Evolutionary conservation across 345 rosid genomes (phyloP).

Genomic region (Brassica incana): DNA sequence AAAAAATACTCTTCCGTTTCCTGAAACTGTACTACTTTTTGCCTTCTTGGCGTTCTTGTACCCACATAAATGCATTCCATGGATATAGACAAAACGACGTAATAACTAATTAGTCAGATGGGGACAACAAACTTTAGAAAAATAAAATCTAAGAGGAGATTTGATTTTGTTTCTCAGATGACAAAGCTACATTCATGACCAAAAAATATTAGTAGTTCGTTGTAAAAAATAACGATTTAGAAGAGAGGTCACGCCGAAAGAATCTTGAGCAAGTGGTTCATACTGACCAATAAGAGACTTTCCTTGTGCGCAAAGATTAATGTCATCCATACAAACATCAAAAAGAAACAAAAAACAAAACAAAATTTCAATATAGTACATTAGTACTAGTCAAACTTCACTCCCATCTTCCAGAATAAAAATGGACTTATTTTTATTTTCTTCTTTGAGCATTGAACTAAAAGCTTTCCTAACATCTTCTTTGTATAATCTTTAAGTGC

Average conservation of each 20-base stretch:
- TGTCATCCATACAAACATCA: not conserved
- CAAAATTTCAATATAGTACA: no score
- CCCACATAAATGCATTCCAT: not conserved
- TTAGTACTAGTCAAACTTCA: no score
- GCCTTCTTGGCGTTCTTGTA: no score
- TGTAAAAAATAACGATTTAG: not conserved
- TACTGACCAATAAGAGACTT: not conserved
- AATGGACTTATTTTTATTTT: no score
- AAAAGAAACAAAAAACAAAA: no score
- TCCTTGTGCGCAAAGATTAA: not conserved
- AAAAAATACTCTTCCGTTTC: no score
- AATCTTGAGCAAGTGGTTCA: not conserved
- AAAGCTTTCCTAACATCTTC: no score
- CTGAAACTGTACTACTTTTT: not conserved
- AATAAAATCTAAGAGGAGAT: slow-evolving; percentile 5
- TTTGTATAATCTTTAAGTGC: no score
- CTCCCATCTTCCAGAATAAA: no score
- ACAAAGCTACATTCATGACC: not conserved
- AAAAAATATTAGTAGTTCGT: not conserved
- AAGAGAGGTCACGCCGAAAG: not conserved
- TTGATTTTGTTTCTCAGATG: slow-evolving; percentile 1
- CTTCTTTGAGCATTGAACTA: no score
- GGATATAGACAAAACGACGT: not conserved
- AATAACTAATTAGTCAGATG: not conserved
- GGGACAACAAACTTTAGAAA: not conserved